Base-by-base conservation (phyloP, 441 rosid genomes). In the Mallotus repandus region DNA sequence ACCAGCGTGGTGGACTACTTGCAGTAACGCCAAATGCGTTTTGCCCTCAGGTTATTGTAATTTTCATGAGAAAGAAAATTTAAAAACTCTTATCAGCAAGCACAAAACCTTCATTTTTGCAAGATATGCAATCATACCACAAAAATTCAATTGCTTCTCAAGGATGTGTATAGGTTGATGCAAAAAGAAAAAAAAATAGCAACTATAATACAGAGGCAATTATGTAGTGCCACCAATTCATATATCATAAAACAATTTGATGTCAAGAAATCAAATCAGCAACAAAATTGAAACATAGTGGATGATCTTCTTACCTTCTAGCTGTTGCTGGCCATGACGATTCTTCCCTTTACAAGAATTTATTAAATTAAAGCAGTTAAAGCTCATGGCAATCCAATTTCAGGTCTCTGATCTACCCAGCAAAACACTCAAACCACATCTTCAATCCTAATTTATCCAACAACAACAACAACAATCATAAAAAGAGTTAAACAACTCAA, bases 321-420 rank as follows among this genome's bases (percentile, higher is more conserved):
- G 74, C 64, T 84, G 86, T 49, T 55, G 68, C 52, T 79, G 89
- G 53, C 71, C 73, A 35, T 49, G 76, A 60, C 38, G 43, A 52
- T 76, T 67, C 45, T 76, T 81, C 75, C 86, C 69, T 77, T 82
- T 83, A 67, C 86, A 84, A 71, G 81, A 69, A 74, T 55, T 75
- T 74, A 82, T 73, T 59, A 70, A 22, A 72, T 89, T 83, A 58
- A 89, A 89, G 82, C 94, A 90, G 48, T 78, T 64, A 74, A 32
- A 85, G 78, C 63, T 76, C 98, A 94, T 94, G 63, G 84, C 87
- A 79, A 70, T 60, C 53, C 70, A 76, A 63, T 19, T 76, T 70
- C 48, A 76, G 45, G 49, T 77, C 74, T 32, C 61, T 62, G 5
- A 48, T 67, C 81, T 67, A 55, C 57, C 58, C 68, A 59, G 54